These are phyloP conservation scores for Calocybe gangraenosa DNA, from an alignment of 768 basidiomycete species.

Conservation along the genomic window DNA sequence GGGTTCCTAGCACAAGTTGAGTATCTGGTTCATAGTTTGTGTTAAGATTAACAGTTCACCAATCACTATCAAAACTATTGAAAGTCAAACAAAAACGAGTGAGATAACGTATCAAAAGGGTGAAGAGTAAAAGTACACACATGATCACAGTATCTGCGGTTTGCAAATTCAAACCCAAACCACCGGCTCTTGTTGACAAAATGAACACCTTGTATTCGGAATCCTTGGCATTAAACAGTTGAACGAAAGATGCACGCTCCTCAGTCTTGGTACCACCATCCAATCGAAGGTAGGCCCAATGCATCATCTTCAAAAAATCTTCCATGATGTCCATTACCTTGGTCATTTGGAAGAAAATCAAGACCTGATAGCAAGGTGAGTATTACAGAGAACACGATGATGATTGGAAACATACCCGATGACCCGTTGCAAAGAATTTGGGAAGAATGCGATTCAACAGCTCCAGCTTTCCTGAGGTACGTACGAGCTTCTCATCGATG, in stretches of 20 bases:
- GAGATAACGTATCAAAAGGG: slow-evolving; percentile 1
- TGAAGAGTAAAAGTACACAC: slow-evolving; percentile 37
- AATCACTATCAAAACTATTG: slow-evolving; percentile 74
- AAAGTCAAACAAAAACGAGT: slow-evolving; percentile 11
- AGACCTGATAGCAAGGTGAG: slow-evolving; percentile 48
- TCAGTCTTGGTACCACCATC: slow-evolving; percentile 97
- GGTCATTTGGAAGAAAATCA: slow-evolving; percentile 99
- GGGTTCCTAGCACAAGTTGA: slow-evolving; percentile 89
- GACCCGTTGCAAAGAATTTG: slow-evolving; percentile 89
- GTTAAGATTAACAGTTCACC: slow-evolving; percentile 26
- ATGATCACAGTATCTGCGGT: slow-evolving; percentile 97
- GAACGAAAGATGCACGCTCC: slow-evolving; percentile 84
- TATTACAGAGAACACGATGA: slow-evolving; percentile 1
- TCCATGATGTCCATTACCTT: slow-evolving; percentile 99
- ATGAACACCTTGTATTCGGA: slow-evolving; percentile 92
- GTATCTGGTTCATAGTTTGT: neutral
- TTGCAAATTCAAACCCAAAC: slow-evolving; percentile 91
- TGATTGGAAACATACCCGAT: slow-evolving; percentile 55
- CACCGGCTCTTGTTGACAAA: slow-evolving; percentile 89
- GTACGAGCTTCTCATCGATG: slow-evolving; percentile 81
- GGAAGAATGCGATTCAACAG: slow-evolving; percentile 87
- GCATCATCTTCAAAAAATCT: slow-evolving; percentile 87
- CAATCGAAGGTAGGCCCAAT: slow-evolving; percentile 85
- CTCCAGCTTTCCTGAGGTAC: slow-evolving; percentile 92
- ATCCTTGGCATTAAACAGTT: slow-evolving; percentile 82